These are phyloP conservation scores for Panaeolus papilionaceus DNA, from an alignment of 768 basidiomycete genomes.

Conservation along the genomic window DNA sequence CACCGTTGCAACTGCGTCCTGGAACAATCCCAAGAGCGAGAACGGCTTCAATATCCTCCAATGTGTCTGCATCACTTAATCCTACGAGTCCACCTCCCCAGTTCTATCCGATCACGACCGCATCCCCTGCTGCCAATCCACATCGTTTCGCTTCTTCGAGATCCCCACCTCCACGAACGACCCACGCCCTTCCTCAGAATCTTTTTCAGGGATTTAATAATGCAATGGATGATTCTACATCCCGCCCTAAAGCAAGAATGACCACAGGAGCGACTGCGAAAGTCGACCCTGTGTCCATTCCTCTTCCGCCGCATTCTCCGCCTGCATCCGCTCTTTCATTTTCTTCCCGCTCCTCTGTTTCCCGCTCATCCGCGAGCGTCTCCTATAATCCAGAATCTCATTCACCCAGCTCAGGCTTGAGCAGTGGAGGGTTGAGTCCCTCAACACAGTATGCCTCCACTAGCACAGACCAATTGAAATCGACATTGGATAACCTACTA, in stretches of 20 bases:
- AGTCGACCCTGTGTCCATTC: slow-evolving; percentile 61
- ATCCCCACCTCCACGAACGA: slow-evolving; percentile 35
- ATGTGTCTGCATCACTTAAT: slow-evolving; percentile 32
- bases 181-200: slow-evolving; percentile 16
- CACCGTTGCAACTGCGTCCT: slow-evolving; percentile 28
- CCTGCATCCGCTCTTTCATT: slow-evolving; percentile 74
- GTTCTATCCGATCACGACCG: slow-evolving; percentile 65
- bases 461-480: slow-evolving; percentile 33
- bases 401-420: slow-evolving; percentile 15
- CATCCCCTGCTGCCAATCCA: slow-evolving; percentile 61
- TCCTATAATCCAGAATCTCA: slow-evolving; percentile 34
- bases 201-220: slow-evolving; percentile 4
- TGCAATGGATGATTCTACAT: slow-evolving; percentile 17
- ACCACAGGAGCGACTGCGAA: slow-evolving; percentile 34
- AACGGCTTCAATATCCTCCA: slow-evolving; percentile 49
- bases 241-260: slow-evolving; percentile 20
- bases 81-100: slow-evolving; percentile 34
- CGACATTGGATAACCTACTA: slow-evolving; percentile 51
- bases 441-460: slow-evolving; percentile 24
- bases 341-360: slow-evolving; percentile 78
- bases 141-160: slow-evolving; percentile 54
- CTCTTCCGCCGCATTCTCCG: slow-evolving; percentile 74
- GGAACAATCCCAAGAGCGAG: slow-evolving; percentile 38
- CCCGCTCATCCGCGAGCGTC: slow-evolving; percentile 54
- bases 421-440: slow-evolving; percentile 20